Conservation (phyloP, 768 basidiomycete species). For the Mycena kentingensis region DNA sequence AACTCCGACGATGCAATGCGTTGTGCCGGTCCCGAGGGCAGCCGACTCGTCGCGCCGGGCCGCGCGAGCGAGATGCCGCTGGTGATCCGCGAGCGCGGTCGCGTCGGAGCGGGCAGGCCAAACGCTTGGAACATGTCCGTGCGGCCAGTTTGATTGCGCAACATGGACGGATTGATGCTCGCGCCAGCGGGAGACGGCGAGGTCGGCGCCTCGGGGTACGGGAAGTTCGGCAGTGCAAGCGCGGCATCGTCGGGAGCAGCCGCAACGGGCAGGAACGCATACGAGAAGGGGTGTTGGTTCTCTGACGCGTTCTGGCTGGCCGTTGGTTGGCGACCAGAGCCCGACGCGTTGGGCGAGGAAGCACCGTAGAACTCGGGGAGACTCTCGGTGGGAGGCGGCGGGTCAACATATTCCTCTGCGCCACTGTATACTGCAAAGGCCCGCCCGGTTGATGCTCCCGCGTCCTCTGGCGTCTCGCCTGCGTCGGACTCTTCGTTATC, state of each 20-base stretch:
- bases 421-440: conserved; percentile 55
- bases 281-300: conserved; percentile 57
- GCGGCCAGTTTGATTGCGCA: conserved; percentile 36
- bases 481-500: conserved; percentile 20
- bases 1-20: conserved; percentile 1
- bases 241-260: conserved; percentile 52
- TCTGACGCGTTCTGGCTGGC: conserved; percentile 53
- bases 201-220: conserved; percentile 58
- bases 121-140: conserved; percentile 50
- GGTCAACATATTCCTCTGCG: conserved; percentile 42
- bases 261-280: conserved; percentile 52
- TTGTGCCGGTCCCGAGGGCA: too few relatives aligned
- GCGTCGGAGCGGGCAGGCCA: conserved; percentile 44
- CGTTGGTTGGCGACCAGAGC: conserved; percentile 34
- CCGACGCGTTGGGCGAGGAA: conserved; percentile 40
- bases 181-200: conserved; percentile 56
- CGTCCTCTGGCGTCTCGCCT: conserved; percentile 11
- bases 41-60: too few relatives aligned
- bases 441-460: conserved; percentile 31
- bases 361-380: conserved; percentile 55
- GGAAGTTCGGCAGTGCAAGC: conserved; percentile 45
- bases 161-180: conserved; percentile 25
- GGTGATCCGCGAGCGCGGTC: conserved; percentile 42
- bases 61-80: conserved; percentile 30
- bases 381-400: conserved; percentile 52